Percentiles rank a stretch among this genome's conserved stretches.
phyloP scores from a whole-genome alignment of 345 rosid genomes.

The Aegle marmelos region DNA sequence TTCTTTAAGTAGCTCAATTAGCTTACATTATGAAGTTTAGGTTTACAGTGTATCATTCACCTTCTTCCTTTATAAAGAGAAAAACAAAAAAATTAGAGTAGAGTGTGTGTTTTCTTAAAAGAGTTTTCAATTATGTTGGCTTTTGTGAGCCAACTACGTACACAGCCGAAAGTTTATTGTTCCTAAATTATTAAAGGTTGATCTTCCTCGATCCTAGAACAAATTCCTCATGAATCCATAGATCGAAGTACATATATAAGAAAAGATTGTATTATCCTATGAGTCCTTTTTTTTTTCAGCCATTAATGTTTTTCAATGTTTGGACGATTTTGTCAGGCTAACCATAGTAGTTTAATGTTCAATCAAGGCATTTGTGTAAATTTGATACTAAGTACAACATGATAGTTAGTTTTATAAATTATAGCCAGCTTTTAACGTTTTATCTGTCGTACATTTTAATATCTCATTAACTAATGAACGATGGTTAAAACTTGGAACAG shows the following conservation, averaged over 20 bases:
- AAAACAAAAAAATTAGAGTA: background rate
- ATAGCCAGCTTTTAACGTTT: background rate
- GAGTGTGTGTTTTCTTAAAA: background rate
- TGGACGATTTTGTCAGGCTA: too few species aligned
- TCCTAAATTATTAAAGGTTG: background rate
- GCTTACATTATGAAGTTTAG: background rate
- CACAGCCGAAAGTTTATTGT: background rate
- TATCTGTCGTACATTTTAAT: background rate
- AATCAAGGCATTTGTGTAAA: background rate
- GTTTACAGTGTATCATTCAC: too few species aligned
- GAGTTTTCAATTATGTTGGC: background rate
- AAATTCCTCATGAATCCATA: too few species aligned
- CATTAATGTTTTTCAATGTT: too few species aligned
- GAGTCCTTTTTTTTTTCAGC: too few species aligned
- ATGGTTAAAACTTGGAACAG: constrained; percentile 14
- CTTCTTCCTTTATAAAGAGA: too few species aligned
- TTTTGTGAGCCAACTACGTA: background rate
- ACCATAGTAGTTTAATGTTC: too few species aligned
- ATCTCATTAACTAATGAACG: background rate
- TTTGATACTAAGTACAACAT: background rate
- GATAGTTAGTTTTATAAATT: background rate
- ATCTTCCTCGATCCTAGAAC: background rate
- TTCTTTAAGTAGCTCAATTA: background rate
- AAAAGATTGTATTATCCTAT: too few species aligned
- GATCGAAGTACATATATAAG: too few species aligned